These are phyloP conservation scores for Alliaria petiolata DNA, from an alignment of 345 rosid species.

Conservation along the genomic window DNA sequence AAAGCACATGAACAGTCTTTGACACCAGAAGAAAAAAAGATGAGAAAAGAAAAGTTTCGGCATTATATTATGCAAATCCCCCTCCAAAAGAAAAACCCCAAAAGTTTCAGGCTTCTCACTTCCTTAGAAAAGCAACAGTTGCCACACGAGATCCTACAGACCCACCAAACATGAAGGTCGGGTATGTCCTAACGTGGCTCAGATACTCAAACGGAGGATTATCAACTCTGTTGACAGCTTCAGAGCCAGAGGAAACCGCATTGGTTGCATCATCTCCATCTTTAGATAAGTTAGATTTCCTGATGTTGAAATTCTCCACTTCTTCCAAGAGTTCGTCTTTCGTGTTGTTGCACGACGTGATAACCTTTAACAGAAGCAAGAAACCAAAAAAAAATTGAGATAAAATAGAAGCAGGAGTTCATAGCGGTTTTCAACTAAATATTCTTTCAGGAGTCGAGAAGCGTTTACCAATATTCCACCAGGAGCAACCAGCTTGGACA, in stretches of 20 bases:
- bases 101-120: constrained; percentile 36
- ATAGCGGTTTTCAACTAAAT: neutral
- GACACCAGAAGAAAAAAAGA: neutral
- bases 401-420: neutral
- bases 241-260: constrained; percentile 30
- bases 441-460: neutral
- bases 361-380: constrained; percentile 44
- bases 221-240: constrained; percentile 34
- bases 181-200: constrained; percentile 78
- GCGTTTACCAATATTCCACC: constrained; percentile 76
- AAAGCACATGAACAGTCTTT: constrained; percentile 14
- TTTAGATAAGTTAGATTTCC: constrained; percentile 36
- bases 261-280: constrained; percentile 27
- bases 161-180: constrained; percentile 89
- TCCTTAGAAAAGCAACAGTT: constrained; percentile 80
- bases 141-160: constrained; percentile 87
- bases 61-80: constrained; percentile 2
- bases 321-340: constrained; percentile 85
- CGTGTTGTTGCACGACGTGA: constrained; percentile 86
- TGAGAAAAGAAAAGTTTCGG: neutral
- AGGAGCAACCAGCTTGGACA: constrained; percentile 74
- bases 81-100: no score
- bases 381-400: neutral
- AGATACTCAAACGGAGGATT: constrained; percentile 55
- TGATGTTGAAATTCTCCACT: constrained; percentile 60